Conservation (phyloP, 2,329 filamentous ascomycete genomes). For the Scedosporium boydii region DNA sequence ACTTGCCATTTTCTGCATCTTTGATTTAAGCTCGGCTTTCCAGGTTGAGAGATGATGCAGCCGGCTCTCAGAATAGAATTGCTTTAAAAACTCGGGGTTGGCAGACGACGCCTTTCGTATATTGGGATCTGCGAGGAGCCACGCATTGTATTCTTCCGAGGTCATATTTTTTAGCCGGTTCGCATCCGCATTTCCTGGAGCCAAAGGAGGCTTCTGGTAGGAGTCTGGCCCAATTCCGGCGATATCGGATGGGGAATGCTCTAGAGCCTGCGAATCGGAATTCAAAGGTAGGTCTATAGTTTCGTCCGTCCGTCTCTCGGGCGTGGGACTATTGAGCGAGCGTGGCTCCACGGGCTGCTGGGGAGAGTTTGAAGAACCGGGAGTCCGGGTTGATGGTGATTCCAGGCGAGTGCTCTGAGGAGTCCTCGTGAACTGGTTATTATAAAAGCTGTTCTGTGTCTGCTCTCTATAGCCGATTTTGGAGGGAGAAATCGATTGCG, state of each 20-base stretch:
- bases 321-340: neutral
- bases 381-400: neutral
- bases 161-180: slow-evolving; percentile 55
- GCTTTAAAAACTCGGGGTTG: slow-evolving; percentile 86
- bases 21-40: slow-evolving; percentile 90
- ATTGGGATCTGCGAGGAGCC: slow-evolving; percentile 72
- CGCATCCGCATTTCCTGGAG: neutral
- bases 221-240: neutral
- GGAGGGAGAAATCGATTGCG: slow-evolving; percentile 49
- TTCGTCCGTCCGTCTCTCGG: no score
- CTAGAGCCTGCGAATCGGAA: no score
- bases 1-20: slow-evolving; percentile 69
- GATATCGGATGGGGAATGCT: no score
- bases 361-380: neutral
- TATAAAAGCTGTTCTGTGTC: slow-evolving; percentile 75
- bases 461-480: slow-evolving; percentile 68
- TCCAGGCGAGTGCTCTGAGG: neutral
- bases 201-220: neutral
- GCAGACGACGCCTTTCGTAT: slow-evolving; percentile 83
- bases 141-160: slow-evolving; percentile 85
- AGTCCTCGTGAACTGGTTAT: slow-evolving; percentile 50
- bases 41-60: slow-evolving; percentile 92
- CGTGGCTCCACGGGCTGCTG: neutral
- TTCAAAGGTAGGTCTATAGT: neutral
- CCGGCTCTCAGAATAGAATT: slow-evolving; percentile 91